Evolutionary conservation across 2,329 filamentous ascomycete genomes (phyloP).

Genomic region (Verticillium nubilum): DNA sequence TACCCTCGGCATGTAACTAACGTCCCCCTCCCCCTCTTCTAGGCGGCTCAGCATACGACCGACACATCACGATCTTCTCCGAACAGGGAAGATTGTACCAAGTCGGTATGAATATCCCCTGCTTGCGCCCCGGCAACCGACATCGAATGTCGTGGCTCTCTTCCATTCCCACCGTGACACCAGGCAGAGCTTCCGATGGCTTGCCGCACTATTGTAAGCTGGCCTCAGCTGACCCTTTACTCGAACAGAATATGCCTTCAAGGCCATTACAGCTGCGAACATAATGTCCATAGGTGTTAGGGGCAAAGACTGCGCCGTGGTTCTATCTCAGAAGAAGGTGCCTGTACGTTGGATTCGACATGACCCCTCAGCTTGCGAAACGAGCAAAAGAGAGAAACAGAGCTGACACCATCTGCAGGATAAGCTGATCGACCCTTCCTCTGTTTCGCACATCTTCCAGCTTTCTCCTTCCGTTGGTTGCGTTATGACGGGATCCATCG

Average conservation of each 20-base stretch:
- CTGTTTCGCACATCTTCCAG: conserved; percentile 95
- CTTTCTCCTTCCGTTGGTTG: conserved; percentile 94
- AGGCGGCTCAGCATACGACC: conserved; percentile 89
- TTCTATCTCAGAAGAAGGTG: conserved; percentile 99
- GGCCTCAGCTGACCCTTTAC: conserved; percentile 16
- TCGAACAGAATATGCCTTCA: conserved; percentile 94
- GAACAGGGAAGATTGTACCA: conserved; percentile 98
- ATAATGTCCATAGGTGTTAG: conserved; percentile 96
- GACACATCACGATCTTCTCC: conserved; percentile 99
- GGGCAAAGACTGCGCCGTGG: conserved; percentile 95
- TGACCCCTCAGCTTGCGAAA: conserved; percentile 3
- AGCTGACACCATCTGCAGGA: conserved; percentile 57
- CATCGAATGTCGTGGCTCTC: not conserved
- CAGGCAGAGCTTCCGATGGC: not conserved
- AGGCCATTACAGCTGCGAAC: conserved; percentile 98
- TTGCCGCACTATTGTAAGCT: conserved; percentile 6
- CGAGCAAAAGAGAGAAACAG: conserved; percentile 12
- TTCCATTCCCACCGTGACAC: not conserved
- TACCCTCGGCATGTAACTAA: conserved; percentile 18
- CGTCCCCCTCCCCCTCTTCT: conserved; percentile 14
- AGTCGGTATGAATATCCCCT: conserved; percentile 71
- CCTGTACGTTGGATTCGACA: conserved; percentile 59
- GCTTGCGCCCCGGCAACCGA: not conserved
- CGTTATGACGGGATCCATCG: conserved; percentile 98
- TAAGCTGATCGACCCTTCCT: conserved; percentile 96